These are phyloP conservation scores for Solioccasus polychromus DNA, from an alignment of 768 basidiomycete species.

Conservation along the genomic window DNA sequence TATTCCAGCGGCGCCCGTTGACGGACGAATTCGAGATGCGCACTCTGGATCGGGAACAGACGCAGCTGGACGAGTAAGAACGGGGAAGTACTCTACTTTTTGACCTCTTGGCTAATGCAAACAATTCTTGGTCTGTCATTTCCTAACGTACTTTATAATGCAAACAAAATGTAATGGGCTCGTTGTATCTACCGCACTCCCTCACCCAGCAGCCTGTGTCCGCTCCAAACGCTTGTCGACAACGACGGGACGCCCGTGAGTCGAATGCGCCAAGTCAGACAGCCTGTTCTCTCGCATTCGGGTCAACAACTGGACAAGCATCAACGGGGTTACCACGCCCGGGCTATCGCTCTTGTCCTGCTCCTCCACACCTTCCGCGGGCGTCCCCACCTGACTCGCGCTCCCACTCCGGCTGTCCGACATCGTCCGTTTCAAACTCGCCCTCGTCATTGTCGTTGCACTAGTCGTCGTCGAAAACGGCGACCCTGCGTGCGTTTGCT, in stretches of 20 bases:
- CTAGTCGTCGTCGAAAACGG: constrained; percentile 20
- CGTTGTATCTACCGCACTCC: too few relatives aligned
- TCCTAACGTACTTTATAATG: too few relatives aligned
- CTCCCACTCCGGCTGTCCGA: constrained; percentile 25
- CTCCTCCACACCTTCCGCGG: constrained; percentile 24
- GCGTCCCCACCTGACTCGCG: constrained; percentile 26
- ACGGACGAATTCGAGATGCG: constrained; percentile 7
- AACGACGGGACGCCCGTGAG: constrained; percentile 48
- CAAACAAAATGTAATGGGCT: too few relatives aligned
- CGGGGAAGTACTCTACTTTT: too few relatives aligned
- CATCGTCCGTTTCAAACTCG: constrained; percentile 23
- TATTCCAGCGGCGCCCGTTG: constrained; percentile 3
- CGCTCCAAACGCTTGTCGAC: constrained; percentile 75
- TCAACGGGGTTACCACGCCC: constrained; percentile 50
- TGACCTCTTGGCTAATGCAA: neutral
- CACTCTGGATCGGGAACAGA: neutral
- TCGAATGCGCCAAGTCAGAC: constrained; percentile 51
- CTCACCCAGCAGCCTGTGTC: constrained; percentile 58
- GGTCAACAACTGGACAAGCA: constrained; percentile 54
- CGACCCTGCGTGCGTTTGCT: constrained; percentile 13
- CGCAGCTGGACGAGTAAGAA: neutral
- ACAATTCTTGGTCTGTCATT: neutral
- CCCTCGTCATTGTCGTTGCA: constrained; percentile 7
- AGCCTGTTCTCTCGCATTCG: constrained; percentile 67
- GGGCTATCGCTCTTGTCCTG: constrained; percentile 9